These are phyloP conservation scores for Polysphondylium violaceum DNA, from an alignment of 78 protist species.

Conservation along the genomic window DNA sequence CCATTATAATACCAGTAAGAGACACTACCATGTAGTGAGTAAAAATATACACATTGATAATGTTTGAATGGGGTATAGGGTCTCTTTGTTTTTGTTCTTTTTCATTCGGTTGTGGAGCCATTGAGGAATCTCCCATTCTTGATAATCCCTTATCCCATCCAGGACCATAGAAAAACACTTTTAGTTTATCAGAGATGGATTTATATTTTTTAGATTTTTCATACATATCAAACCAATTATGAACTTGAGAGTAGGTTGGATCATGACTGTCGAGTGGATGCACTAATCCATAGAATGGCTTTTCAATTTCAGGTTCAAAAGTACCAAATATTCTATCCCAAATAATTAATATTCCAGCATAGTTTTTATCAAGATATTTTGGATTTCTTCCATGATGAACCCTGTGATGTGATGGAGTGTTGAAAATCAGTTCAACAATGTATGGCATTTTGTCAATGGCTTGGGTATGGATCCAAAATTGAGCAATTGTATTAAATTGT, in stretches of 20 bases:
- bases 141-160: slow-evolving; percentile 39
- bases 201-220: background rate
- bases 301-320: slow-evolving; percentile 64
- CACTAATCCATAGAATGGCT: slow-evolving; percentile 67
- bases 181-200: background rate
- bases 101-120: slow-evolving; percentile 17
- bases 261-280: slow-evolving; percentile 29
- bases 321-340: slow-evolving; percentile 88
- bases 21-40: slow-evolving; percentile 13
- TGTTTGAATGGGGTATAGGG: background rate
- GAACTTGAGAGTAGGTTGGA: slow-evolving; percentile 62
- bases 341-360: slow-evolving; percentile 85
- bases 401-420: slow-evolving; percentile 89
- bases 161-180: slow-evolving; percentile 15
- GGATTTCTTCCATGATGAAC: slow-evolving; percentile 89
- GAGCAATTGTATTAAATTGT: slow-evolving; percentile 80
- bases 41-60: slow-evolving; percentile 11
- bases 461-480: slow-evolving; percentile 89
- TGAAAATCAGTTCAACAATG: slow-evolving; percentile 68
- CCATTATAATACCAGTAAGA: background rate
- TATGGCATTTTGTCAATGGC: slow-evolving; percentile 48
- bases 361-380: slow-evolving; percentile 86
- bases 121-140: slow-evolving; percentile 11
- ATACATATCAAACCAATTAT: slow-evolving; percentile 45
- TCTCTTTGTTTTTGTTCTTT: slow-evolving; percentile 4